A percentile compares a stretch with the other conserved stretches of the same genome.
Conservation (phyloP, 495 filamentous ascomycete species). For the Bacidia rubella region DNA sequence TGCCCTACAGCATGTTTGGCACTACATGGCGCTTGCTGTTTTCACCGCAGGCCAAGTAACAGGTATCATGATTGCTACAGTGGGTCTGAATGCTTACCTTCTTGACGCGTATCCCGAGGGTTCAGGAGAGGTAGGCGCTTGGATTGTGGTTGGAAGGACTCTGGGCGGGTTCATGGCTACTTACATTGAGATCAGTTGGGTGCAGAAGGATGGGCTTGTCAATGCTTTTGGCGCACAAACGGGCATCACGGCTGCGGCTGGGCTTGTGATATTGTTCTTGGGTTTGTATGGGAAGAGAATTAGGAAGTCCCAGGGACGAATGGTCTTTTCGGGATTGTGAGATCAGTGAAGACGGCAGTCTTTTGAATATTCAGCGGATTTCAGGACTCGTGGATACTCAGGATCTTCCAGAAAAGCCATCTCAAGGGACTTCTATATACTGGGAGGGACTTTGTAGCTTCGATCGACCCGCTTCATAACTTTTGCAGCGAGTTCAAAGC, state of each 20-base stretch:
- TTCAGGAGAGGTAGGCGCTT: slow-evolving; percentile 41
- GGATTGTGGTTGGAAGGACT: slow-evolving; percentile 35
- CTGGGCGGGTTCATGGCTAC: slow-evolving; percentile 35
- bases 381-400: no score
- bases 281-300: slow-evolving; percentile 11
- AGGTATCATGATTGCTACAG: slow-evolving; percentile 52
- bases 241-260: slow-evolving; percentile 7
- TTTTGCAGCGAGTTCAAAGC: no score
- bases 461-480: no score
- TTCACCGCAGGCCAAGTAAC: slow-evolving; percentile 41
- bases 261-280: slow-evolving; percentile 8
- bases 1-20: slow-evolving; percentile 36
- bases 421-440: no score
- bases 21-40: slow-evolving; percentile 43
- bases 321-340: slow-evolving; percentile 11
- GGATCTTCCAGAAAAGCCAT: no score
- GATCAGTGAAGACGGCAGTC: no score
- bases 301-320: slow-evolving; percentile 9
- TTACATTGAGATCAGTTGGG: slow-evolving; percentile 37
- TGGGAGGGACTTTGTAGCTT: no score
- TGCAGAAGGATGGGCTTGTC: slow-evolving; percentile 2
- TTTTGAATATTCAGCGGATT: no score
- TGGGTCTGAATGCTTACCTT: slow-evolving; percentile 44
- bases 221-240: slow-evolving; percentile 7
- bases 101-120: slow-evolving; percentile 46